These are phyloP conservation scores for Ogataea paraovalis DNA, from an alignment of 805 yeast species.

Conservation along the genomic window DNA sequence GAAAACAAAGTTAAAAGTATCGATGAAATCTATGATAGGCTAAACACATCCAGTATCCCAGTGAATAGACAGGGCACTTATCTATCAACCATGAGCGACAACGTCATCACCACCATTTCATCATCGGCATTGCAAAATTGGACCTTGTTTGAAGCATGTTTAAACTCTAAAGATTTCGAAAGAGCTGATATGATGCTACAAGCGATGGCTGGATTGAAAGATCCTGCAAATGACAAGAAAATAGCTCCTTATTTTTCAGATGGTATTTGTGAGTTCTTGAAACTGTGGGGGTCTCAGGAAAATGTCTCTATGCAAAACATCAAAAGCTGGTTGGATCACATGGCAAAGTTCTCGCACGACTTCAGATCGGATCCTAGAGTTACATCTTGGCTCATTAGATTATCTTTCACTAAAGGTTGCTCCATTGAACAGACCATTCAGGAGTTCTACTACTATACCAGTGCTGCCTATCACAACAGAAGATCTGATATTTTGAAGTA, in stretches of 20 bases:
- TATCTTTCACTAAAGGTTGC: constrained; percentile 23
- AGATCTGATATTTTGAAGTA: constrained; percentile 36
- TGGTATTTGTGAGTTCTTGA: constrained; percentile 64
- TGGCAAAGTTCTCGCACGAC: constrained; percentile 11
- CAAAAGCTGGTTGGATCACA: constrained; percentile 24
- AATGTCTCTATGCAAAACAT: constrained; percentile 19
- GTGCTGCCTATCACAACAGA: constrained; percentile 19
- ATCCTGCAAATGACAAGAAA: constrained; percentile 13
- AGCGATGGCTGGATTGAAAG: constrained; percentile 51
- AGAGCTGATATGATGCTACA: constrained; percentile 68
- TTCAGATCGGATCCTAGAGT: constrained; percentile 26
- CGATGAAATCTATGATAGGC: constrained; percentile 3
- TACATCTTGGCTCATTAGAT: constrained; percentile 28
- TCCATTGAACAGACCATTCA: constrained; percentile 9
- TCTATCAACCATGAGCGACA: constrained; percentile 24
- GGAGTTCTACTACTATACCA: constrained; percentile 17
- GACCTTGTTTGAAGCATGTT: constrained; percentile 74
- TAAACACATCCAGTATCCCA: not conserved
- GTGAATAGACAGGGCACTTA: not conserved
- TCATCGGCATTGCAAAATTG: constrained; percentile 36
- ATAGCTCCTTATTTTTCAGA: constrained; percentile 47
- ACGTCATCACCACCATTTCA: constrained; percentile 25
- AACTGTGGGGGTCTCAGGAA: constrained; percentile 30
- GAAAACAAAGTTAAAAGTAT: constrained; percentile 6
- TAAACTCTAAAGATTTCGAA: constrained; percentile 58